Evolutionary conservation across 2,329 filamentous ascomycete genomes (phyloP), one percentile per base, ranked within the genome.

Genomic region (Lachnellula arida): DNA sequence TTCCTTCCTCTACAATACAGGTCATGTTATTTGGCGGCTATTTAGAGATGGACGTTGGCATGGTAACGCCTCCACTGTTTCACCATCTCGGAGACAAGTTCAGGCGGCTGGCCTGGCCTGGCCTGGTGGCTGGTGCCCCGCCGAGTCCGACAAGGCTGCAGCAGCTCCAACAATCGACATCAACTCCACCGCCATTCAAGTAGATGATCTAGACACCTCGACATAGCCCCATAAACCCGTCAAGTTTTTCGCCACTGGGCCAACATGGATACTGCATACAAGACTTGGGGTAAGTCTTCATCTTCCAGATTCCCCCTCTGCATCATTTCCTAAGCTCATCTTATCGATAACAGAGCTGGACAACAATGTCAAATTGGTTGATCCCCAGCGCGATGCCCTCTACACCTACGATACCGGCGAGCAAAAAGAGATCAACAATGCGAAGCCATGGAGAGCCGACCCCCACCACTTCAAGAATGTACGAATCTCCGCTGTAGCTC

Each of bases 381-480:
- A 99, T 71, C 82, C 89, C 52, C 84, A 84, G 64, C 89, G 91
- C 68, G 94, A 99, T 74, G 91, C 91, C 46, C 89, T 99, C 66
- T 99, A 97, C 78, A 81, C 82, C 68, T 96, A 94, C 77, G 83
- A 91, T 63, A 72, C 78, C 59, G 78, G 78, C 2, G 81, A 83
- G 44, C 87, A 94, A 67, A 88, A 87, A 68, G 75, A 79, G 39
- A 81, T 88, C 62, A 80, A 79, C 60, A 74, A 80, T 11, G 76
- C 80, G 22, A 81, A 81, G 53, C 91, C 92, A 59, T 97, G 94
- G 94, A 77, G 76, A 49, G 78, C 77, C 47, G 86, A 97, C 69
- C 86, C 88, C 0, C 81, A 91, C 72, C 86, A 97, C 78, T 99
- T 97, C 82, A 95, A 93, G 71, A 82, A 88, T 53, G 91, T 97